Base-by-base conservation (phyloP, 2,329 filamentous ascomycete genomes). In the Ophiocordyceps robertsii region DNA sequence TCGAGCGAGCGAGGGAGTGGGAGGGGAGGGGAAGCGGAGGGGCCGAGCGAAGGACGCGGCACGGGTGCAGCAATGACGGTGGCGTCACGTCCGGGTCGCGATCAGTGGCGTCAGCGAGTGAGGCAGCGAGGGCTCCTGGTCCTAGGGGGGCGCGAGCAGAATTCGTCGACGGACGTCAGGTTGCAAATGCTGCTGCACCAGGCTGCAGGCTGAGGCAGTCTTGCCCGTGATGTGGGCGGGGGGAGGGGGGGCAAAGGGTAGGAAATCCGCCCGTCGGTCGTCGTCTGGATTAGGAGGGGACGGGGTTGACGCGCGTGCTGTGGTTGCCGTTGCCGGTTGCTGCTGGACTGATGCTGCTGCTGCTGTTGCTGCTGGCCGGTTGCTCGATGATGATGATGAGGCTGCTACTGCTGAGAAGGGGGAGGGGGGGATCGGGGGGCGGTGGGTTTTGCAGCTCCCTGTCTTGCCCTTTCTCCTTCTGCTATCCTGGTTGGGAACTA, bases 41-140 rank as follows among this genome's bases (percentile, higher is more conserved):
- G 19, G 19, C 19, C 19, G 32, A 35, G 13, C 32, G 32, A 35
- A 16, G 33, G n/a, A 36, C 16, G 33, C 24, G 6, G 24, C 24
- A 27, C 6, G 24, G 3, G 24, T 27, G 24, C 24, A 40, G 43
- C 48, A 51, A 54, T 56, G 54, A 56, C 54, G 56, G 58, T 59
- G 53, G 50, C 51, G 56, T 47, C 49, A 53, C 45, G 37, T 24
- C 43, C 33, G 37, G 46, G n/a, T 47, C 45, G 48, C 46, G 42
- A 44, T 49, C 43, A 44, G 50, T 46, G 44, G 46, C 38, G 43
- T 40, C n/a, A 36, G 9, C 2, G 33, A 48, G 47, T 43, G 42
- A 43, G 40, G 43, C 42, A 42, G 40, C 38, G 35, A 44, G 41
- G 11, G 42, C 16, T 37, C n/a, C n/a, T 33, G 36, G 17, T 31